Evolutionary conservation across 208 protist genomes (phyloP), one percentile per base, ranked within the genome.

Genomic region (Trypanosoma melophagium): DNA sequence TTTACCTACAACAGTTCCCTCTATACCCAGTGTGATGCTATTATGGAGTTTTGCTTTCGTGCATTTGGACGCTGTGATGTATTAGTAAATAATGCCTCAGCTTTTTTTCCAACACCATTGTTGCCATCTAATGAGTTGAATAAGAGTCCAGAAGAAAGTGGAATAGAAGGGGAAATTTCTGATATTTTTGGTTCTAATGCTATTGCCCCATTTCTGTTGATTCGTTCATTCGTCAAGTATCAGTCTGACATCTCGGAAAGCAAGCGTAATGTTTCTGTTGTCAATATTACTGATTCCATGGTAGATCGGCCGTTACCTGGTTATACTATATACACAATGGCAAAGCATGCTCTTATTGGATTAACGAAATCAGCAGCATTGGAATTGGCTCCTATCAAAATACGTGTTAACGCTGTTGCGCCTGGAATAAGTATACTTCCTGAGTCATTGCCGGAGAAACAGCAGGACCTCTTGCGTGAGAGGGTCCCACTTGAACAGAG

Each of bases 21-120:
- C 7, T 1, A 35, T 17, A 52, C 44, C 12, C 76, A 81, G 21
- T 92, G 84, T 47, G 71, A 66, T 1, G 67, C 19, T 2, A 57
- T 92, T 38, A 45, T 92, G 7, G 73, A 70, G 17, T 65, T 12
- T 40, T 94, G 85, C 62, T 84, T 83, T 64, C 21, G 41, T 16
- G 49, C 59, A 16, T 91, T 86, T 79, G 83, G 88, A 3, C 84
- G 85, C 12, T 88, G 80, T 57, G 88, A 94, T 57, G 85, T 87
- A 35, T 71, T 94, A 38, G 85, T 94, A n/a, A 94, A 94, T 75
- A 94, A 90, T 66, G 88, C 88, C 50, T 94, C 88, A 1, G 76
- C 85, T 7, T 94, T 83, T 59, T 86, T 80, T 53, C 81, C 88
- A 21, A 90, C 85, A 0, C 83, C 84, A 40, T 72, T 94, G 41